Percentiles rank a stretch among this genome's conserved stretches.
These are phyloP conservation scores for Trichosporon sp. DNA, from an alignment of 1,284 basidiomycete species.

Conservation along the genomic window DNA sequence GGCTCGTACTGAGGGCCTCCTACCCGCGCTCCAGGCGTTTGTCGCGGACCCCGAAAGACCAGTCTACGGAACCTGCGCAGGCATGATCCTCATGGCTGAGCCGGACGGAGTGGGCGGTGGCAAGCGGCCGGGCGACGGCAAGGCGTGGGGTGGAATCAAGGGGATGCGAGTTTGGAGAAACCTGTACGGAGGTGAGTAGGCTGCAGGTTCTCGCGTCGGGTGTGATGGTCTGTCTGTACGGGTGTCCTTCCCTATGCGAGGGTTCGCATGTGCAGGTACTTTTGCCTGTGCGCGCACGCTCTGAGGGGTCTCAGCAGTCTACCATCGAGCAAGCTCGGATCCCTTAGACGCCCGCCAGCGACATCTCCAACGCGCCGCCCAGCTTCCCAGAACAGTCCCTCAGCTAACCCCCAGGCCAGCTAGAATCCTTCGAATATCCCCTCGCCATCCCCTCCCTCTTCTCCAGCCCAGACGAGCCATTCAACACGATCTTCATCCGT, in stretches of 20 bases:
- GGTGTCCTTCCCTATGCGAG: too few relatives aligned
- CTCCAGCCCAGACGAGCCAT: constrained; percentile 58
- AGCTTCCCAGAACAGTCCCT: not conserved
- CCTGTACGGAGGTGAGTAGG: constrained; percentile 66
- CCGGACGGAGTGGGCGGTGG: constrained; percentile 60
- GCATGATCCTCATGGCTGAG: constrained; percentile 81
- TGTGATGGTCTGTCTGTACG: not conserved
- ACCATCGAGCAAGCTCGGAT: too few relatives aligned
- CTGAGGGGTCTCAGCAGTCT: too few relatives aligned
- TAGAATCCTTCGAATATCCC: constrained; percentile 83
- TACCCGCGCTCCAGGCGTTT: constrained; percentile 73
- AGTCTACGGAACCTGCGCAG: constrained; percentile 95
- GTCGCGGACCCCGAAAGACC: constrained; percentile 57
- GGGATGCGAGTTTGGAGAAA: constrained; percentile 78
- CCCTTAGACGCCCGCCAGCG: too few relatives aligned
- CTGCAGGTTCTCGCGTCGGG: not conserved
- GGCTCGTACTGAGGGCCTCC: constrained; percentile 67
- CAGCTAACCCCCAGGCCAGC: constrained; percentile 28
- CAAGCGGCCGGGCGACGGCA: constrained; percentile 51
- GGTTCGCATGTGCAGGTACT: too few relatives aligned
- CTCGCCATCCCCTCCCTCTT: constrained; percentile 61
- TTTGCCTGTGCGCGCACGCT: too few relatives aligned
- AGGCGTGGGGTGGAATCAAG: constrained; percentile 61
- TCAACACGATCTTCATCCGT: constrained; percentile 88
- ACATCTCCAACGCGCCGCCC: not conserved